Evolutionary conservation across 345 rosid genomes (phyloP), one percentile per base, ranked within the genome.

Genomic region (Reutealis trisperma): DNA sequence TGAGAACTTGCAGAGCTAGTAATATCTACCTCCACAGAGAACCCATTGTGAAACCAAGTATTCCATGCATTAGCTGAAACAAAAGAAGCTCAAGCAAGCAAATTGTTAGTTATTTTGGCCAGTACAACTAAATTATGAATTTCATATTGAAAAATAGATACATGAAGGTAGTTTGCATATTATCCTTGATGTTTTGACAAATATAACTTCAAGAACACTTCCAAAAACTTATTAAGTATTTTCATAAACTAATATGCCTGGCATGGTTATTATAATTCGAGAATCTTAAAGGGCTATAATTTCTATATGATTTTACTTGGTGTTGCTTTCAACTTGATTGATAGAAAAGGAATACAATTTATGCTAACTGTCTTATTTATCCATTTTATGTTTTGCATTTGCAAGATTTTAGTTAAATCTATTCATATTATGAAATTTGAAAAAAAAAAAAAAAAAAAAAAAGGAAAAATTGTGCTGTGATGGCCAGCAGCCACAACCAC

Each of bases 21-120:
- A 63, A 14, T 34, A 21, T 74, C 62, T 87, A 95, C 99, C 97
- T 95, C 99, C 98, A 93, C 70, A 93, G 70, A 64, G 93, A 84
- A 71, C 98, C 99, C 83, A 95, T 88, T 8, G 92, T 79, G 64
- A 93, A 91, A 69, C 99, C 99, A 70, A 92, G 86, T 67, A 93
- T 61, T 41, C 99, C 99, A 86, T 93, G 96, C 18, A 86, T 89
- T 81, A 95, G 89, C 99, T 95, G 91, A 82, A 63, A 27, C 30
- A 1, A 60, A 21, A 74, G 60, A 84, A 41, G 60, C 14, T 18
- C 52, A 69, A 27, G 59, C 66, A 65, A 64, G n/a, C 7, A 72
- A 41, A 67, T 57, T n/a, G 71, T 54, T 61, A 61, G 30, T 49
- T 30, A 16, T 25, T 44, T 62, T 22, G 37, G 44, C 25, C 11